These are phyloP conservation scores for Pyrus hybrid DNA, from an alignment of 331 rosid species.

Conservation along the genomic window DNA sequence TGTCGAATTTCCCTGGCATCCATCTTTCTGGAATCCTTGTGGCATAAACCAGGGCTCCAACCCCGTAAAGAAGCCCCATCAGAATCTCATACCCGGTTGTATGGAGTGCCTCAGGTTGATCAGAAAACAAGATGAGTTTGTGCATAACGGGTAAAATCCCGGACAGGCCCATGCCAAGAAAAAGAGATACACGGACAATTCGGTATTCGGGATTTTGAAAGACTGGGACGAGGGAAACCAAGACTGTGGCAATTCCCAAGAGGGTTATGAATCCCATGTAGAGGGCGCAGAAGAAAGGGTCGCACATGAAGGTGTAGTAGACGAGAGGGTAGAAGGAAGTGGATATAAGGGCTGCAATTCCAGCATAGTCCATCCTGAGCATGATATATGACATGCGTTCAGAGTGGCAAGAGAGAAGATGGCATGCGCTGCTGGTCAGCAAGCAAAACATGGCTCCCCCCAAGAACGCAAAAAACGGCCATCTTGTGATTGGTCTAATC, in stretches of 20 bases:
- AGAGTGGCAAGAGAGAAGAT: slow-evolving; percentile 89
- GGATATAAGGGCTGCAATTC: slow-evolving; percentile 90
- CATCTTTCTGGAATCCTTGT: slow-evolving; percentile 91
- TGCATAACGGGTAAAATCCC: slow-evolving; percentile 74
- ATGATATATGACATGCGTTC: slow-evolving; percentile 70
- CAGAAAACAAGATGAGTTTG: slow-evolving; percentile 74
- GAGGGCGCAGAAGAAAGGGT: slow-evolving; percentile 82
- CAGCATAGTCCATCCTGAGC: slow-evolving; percentile 94
- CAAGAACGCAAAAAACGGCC: slow-evolving; percentile 89
- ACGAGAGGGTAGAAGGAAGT: slow-evolving; percentile 94
- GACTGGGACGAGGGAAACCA: slow-evolving; percentile 73
- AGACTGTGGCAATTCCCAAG: slow-evolving; percentile 58
- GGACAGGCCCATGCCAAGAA: slow-evolving; percentile 78
- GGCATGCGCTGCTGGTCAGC: slow-evolving; percentile 90
- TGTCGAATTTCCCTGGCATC: slow-evolving; percentile 96
- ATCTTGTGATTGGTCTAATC: slow-evolving; percentile 79
- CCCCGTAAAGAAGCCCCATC: slow-evolving; percentile 75
- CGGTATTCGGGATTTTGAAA: slow-evolving; percentile 79
- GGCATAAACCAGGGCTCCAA: slow-evolving; percentile 88
- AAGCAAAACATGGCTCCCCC: slow-evolving; percentile 98
- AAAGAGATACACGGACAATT: slow-evolving; percentile 64
- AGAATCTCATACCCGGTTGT: slow-evolving; percentile 83
- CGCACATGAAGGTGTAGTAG: slow-evolving; percentile 93
- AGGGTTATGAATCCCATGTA: slow-evolving; percentile 75
- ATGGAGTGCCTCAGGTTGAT: slow-evolving; percentile 68